phyloP scores from a whole-genome alignment of 1,284 basidiomycete genomes.

The Leucoagaricus sp. region DNA sequence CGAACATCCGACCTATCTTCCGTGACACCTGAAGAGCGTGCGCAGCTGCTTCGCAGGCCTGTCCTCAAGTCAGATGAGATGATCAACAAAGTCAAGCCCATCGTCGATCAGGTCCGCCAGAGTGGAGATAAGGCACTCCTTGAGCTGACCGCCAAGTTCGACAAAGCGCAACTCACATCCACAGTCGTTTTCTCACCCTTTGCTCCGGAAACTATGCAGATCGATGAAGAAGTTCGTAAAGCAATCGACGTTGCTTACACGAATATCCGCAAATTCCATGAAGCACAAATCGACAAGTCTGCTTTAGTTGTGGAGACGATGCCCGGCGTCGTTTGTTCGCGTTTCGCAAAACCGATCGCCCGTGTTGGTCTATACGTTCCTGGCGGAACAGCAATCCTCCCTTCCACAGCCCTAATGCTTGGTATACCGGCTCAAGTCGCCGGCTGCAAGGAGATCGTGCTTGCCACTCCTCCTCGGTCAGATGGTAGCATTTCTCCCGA shows the following conservation, averaged over 20 bases:
- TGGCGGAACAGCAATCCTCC: constrained; percentile 95
- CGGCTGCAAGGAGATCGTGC: constrained; percentile 88
- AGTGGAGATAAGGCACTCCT: constrained; percentile 89
- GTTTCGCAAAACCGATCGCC: constrained; percentile 92
- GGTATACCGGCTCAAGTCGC: constrained; percentile 98
- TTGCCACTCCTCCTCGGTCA: constrained; percentile 92
- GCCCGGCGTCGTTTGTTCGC: constrained; percentile 94
- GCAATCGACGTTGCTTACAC: constrained; percentile 93
- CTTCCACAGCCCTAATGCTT: constrained; percentile 97
- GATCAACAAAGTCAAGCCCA: constrained; percentile 94
- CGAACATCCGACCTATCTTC: constrained; percentile 64
- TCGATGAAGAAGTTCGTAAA: constrained; percentile 65
- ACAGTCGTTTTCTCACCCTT: constrained; percentile 73
- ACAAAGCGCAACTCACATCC: constrained; percentile 70
- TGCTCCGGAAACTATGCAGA: constrained; percentile 55
- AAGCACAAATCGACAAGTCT: constrained; percentile 75
- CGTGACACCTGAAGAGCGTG: constrained; percentile 58
- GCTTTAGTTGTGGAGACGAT: constrained; percentile 92
- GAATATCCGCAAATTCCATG: constrained; percentile 92
- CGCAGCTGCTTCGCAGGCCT: constrained; percentile 82
- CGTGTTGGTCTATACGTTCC: constrained; percentile 98
- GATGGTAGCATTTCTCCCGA: constrained; percentile 94
- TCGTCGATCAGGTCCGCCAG: constrained; percentile 85
- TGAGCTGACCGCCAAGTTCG: constrained; percentile 92
- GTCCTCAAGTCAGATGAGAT: constrained; percentile 93